A percentile compares a stretch with the other conserved stretches of the same genome.
Conservation (phyloP, 352 stramenopile species). For the Pythium rishiriense region DNA sequence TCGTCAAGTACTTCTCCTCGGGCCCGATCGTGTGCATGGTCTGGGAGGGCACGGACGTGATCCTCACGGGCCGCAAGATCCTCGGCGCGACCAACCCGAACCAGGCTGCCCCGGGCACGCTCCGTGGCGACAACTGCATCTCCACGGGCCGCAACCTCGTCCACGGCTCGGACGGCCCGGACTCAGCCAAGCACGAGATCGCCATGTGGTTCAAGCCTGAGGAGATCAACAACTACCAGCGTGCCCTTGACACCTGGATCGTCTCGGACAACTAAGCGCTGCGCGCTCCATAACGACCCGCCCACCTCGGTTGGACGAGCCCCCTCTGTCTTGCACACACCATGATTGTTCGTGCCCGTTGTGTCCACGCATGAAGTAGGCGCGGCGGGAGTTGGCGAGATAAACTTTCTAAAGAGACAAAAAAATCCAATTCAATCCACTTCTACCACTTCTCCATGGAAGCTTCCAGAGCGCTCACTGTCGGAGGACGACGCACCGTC, state of each 20-base stretch:
- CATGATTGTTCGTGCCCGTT: not conserved
- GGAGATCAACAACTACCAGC: constrained; percentile 91
- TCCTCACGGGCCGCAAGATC: constrained; percentile 95
- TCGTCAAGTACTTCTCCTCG: constrained; percentile 91
- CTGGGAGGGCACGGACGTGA: constrained; percentile 93
- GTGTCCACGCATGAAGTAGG: not conserved
- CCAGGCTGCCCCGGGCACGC: constrained; percentile 90
- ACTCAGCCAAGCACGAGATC: constrained; percentile 93
- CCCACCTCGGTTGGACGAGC: no score
- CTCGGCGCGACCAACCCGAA: constrained; percentile 95
- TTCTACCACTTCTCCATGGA: not conserved
- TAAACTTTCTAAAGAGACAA: not conserved
- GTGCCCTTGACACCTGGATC: constrained; percentile 86
- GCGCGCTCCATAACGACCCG: not conserved
- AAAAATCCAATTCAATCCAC: not conserved
- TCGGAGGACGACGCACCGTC: constrained; percentile 3
- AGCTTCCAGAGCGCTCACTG: not conserved
- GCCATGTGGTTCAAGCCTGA: constrained; percentile 93
- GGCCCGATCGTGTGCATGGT: constrained; percentile 96
- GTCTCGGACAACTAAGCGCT: constrained; percentile 83
- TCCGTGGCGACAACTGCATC: constrained; percentile 95
- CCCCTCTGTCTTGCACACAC: not conserved
- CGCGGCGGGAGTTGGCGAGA: not conserved
- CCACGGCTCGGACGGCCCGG: constrained; percentile 91
- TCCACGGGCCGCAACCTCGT: constrained; percentile 91